Percentiles rank a stretch among this genome's conserved stretches.
These are phyloP conservation scores for Kwoniella shivajii DNA, from an alignment of 1,284 basidiomycete genomes.

Conservation along the genomic window DNA sequence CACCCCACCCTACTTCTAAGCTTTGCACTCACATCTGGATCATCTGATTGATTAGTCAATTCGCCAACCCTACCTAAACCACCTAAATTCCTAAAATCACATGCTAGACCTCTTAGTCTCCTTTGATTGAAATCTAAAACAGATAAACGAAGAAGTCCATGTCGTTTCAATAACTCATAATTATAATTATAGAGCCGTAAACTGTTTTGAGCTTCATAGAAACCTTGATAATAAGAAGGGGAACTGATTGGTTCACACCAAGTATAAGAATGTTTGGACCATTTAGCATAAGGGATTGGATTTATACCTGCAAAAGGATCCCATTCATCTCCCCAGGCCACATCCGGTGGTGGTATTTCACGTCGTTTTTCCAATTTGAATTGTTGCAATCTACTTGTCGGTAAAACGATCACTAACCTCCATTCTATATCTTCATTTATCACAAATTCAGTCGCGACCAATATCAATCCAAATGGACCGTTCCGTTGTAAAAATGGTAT, in stretches of 20 bases:
- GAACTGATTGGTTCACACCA: slow-evolving; percentile 1
- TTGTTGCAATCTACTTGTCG: not conserved
- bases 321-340: not conserved
- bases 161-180: not conserved
- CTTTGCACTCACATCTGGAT: not conserved
- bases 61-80: not conserved
- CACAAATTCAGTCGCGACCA: slow-evolving; percentile 2
- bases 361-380: not conserved
- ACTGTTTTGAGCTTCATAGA: slow-evolving; percentile 9
- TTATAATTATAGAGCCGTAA: slow-evolving; percentile 2
- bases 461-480: not conserved
- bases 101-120: not conserved
- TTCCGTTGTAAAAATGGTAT: not conserved
- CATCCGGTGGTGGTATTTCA: not conserved
- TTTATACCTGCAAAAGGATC: not conserved
- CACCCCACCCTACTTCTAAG: too few species aligned
- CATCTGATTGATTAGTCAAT: not conserved
- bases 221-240: not conserved
- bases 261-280: not conserved
- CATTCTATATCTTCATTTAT: not conserved
- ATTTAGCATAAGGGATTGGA: not conserved
- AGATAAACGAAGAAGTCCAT: not conserved
- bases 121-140: slow-evolving; percentile 7
- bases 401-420: slow-evolving; percentile 4
- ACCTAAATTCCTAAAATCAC: not conserved